These are phyloP conservation scores for Ogataea nitratoaversa DNA, from an alignment of 805 yeast species.

Conservation along the genomic window DNA sequence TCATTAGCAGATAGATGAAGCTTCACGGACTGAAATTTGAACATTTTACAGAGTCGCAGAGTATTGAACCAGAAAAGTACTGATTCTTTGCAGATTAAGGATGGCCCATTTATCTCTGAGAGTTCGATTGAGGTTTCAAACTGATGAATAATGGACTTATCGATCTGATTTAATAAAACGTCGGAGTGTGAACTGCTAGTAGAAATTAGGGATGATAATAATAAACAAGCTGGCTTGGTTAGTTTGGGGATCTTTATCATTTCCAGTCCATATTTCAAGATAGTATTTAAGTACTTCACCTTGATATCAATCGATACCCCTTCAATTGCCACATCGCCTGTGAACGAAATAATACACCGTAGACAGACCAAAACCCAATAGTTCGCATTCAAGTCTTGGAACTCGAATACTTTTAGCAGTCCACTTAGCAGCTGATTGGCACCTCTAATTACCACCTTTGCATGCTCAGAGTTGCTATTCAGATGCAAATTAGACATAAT, in stretches of 20 bases:
- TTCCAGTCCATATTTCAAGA: constrained; percentile 35
- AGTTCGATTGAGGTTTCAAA: constrained; percentile 48
- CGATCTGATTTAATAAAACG: constrained; percentile 22
- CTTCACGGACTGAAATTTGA: constrained; percentile 29
- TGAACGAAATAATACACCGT: constrained; percentile 4
- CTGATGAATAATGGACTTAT: constrained; percentile 40
- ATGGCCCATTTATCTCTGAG: constrained; percentile 62
- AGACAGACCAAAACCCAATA: constrained; percentile 14
- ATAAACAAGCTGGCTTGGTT: constrained; percentile 30
- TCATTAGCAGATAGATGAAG: constrained; percentile 14
- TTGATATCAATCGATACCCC: neutral
- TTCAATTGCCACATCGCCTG: neutral
- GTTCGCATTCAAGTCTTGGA: constrained; percentile 10
- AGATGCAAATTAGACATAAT: constrained; percentile 4
- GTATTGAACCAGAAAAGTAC: constrained; percentile 51
- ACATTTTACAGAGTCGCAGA: constrained; percentile 32
- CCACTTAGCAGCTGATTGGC: constrained; percentile 6
- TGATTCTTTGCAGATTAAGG: constrained; percentile 40
- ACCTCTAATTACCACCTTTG: constrained; percentile 1
- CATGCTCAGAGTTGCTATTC: neutral
- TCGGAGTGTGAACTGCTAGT: constrained; percentile 1
- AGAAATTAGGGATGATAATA: constrained; percentile 20
- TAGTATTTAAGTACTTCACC: constrained; percentile 17
- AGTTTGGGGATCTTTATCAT: constrained; percentile 30
- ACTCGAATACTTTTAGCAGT: constrained; percentile 18